phyloP scores from a whole-genome alignment of 2,329 filamentous ascomycete genomes.

The Zymoseptoria brevis region DNA sequence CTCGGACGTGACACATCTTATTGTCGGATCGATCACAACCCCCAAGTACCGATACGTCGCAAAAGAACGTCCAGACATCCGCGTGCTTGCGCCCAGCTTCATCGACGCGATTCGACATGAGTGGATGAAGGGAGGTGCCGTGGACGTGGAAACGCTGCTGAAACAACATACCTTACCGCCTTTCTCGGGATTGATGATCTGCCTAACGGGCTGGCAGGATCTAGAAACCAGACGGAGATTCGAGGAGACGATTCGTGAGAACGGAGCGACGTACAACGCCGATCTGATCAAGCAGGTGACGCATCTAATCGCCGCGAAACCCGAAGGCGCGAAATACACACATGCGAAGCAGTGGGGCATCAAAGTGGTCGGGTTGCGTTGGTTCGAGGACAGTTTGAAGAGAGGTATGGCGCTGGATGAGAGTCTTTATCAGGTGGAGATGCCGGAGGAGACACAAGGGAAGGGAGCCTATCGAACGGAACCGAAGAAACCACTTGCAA shows the following conservation, averaged over 20 bases:
- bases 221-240: slow-evolving; percentile 60
- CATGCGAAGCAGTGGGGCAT: slow-evolving; percentile 80
- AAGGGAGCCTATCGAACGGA: slow-evolving; percentile 54
- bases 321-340: slow-evolving; percentile 82
- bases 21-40: slow-evolving; percentile 82
- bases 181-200: slow-evolving; percentile 56
- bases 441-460: slow-evolving; percentile 65
- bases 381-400: slow-evolving; percentile 74
- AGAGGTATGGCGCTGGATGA: slow-evolving; percentile 90
- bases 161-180: slow-evolving; percentile 55
- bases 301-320: slow-evolving; percentile 72
- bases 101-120: slow-evolving; percentile 68
- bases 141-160: slow-evolving; percentile 66
- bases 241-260: slow-evolving; percentile 55
- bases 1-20: slow-evolving; percentile 88
- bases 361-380: slow-evolving; percentile 70
- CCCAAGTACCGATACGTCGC: slow-evolving; percentile 95
- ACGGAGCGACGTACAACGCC: slow-evolving; percentile 78
- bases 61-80: slow-evolving; percentile 76
- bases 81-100: slow-evolving; percentile 74
- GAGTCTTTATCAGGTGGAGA: slow-evolving; percentile 66
- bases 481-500: slow-evolving; percentile 44
- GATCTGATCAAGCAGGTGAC: slow-evolving; percentile 81
- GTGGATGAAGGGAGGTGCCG: slow-evolving; percentile 73
- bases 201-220: slow-evolving; percentile 63